Percentiles rank a stretch among this genome's conserved stretches.
These are phyloP conservation scores for Amanita phalloides DNA, from an alignment of 768 basidiomycete species.

Conservation along the genomic window DNA sequence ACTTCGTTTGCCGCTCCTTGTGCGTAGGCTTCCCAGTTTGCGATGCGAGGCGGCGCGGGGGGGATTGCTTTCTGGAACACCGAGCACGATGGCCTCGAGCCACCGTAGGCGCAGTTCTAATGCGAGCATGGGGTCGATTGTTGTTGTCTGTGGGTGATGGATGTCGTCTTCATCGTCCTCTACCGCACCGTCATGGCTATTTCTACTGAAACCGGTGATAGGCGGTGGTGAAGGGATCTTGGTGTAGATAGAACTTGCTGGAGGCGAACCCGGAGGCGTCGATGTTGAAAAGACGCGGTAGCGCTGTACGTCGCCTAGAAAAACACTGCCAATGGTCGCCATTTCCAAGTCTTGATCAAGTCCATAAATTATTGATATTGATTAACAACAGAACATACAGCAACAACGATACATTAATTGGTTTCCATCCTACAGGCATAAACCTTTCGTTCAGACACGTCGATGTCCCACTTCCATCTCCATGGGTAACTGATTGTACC, in stretches of 20 bases:
- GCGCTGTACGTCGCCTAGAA: constrained; percentile 69
- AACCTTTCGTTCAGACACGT: not conserved
- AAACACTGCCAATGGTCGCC: constrained; percentile 65
- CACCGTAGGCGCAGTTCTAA: constrained; percentile 68
- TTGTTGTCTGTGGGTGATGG: constrained; percentile 8
- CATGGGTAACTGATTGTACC: constrained; percentile 64
- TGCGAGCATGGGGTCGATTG: constrained; percentile 57
- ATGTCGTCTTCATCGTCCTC: not conserved
- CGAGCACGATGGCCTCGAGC: constrained; percentile 70
- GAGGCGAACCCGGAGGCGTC: constrained; percentile 33
- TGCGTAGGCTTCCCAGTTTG: not conserved
- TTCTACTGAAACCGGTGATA: not conserved
- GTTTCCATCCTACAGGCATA: not conserved
- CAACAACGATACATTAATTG: not conserved
- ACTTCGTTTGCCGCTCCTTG: not conserved
- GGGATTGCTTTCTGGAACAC: constrained; percentile 14
- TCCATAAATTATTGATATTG: not conserved
- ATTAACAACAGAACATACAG: not conserved
- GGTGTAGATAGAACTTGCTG: constrained; percentile 20
- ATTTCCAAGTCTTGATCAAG: constrained; percentile 14
- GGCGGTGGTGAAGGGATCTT: constrained; percentile 13
- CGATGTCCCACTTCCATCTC: constrained; percentile 36
- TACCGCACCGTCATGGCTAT: not conserved
- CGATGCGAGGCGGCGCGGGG: not conserved
- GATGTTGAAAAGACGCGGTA: constrained; percentile 51